These are phyloP conservation scores for Globisporangium paddicum DNA, from an alignment of 352 stramenopile species.

Conservation along the genomic window DNA sequence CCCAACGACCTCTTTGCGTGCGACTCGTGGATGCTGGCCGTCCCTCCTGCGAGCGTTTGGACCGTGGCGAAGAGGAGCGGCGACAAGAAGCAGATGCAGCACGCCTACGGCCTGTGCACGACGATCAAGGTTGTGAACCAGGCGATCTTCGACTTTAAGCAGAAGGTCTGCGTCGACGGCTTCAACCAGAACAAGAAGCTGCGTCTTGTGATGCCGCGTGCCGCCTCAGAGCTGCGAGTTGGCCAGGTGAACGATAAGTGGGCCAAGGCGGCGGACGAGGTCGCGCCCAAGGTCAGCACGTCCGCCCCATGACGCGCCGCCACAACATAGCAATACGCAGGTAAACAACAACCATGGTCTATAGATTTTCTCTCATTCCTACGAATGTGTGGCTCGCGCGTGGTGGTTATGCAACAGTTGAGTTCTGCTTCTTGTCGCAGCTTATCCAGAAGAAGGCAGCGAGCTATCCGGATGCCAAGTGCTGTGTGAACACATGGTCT, in stretches of 20 bases:
- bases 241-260: conserved; percentile 37
- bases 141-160: conserved; percentile 60
- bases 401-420: neutral
- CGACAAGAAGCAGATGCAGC: conserved; percentile 41
- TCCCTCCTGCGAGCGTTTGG: conserved; percentile 57
- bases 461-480: neutral
- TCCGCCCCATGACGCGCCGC: neutral
- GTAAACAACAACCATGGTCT: neutral
- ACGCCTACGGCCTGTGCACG: conserved; percentile 77
- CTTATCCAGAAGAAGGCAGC: neutral
- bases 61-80: conserved; percentile 41
- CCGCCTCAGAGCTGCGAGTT: conserved; percentile 34
- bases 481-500: neutral
- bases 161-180: conserved; percentile 43
- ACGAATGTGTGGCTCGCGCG: neutral
- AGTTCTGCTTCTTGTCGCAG: neutral
- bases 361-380: neutral
- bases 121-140: conserved; percentile 71
- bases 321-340: neutral
- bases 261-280: conserved; percentile 31
- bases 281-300: conserved; percentile 2
- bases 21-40: conserved; percentile 67
- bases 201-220: conserved; percentile 41
- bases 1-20: conserved; percentile 71
- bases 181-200: conserved; percentile 71